Conservation (phyloP, 1,139 yeast species). For the Debaryomyces fabryi region DNA sequence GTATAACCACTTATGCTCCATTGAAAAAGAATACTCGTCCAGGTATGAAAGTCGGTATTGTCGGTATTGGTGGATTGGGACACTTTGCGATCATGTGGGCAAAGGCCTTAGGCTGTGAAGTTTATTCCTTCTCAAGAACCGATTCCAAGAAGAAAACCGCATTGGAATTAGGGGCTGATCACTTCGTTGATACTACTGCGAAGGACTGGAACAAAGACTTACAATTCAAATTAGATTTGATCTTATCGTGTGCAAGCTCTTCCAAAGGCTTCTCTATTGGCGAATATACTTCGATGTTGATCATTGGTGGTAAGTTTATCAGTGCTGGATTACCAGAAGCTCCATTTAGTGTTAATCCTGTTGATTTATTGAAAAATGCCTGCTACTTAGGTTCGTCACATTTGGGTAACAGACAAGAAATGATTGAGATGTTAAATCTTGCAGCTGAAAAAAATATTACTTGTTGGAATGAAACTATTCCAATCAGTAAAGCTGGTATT, state of each 20-base stretch:
- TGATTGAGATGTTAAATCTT: slow-evolving; percentile 52
- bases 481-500: slow-evolving; percentile 52
- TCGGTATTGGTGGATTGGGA: slow-evolving; percentile 65
- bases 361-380: slow-evolving; percentile 47
- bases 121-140: slow-evolving; percentile 55
- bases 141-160: slow-evolving; percentile 54
- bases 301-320: slow-evolving; percentile 27
- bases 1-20: slow-evolving; percentile 56
- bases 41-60: slow-evolving; percentile 51
- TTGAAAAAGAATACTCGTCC: slow-evolving; percentile 44
- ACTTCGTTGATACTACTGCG: slow-evolving; percentile 51
- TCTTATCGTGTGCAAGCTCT: slow-evolving; percentile 52
- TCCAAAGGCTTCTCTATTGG: slow-evolving; percentile 33
- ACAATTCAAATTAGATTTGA: slow-evolving; percentile 42
- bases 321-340: slow-evolving; percentile 34
- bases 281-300: slow-evolving; percentile 25
- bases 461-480: slow-evolving; percentile 60
- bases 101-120: slow-evolving; percentile 60
- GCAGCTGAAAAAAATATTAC: slow-evolving; percentile 53
- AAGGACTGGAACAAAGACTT: slow-evolving; percentile 38
- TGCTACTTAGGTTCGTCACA: slow-evolving; percentile 42
- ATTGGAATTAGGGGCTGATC: slow-evolving; percentile 53
- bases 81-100: slow-evolving; percentile 62
- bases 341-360: slow-evolving; percentile 43
- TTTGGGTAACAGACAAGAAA: slow-evolving; percentile 54